A percentile compares a stretch with the other conserved stretches of the same genome.
phyloP scores from a whole-genome alignment of 2,329 filamentous ascomycete genomes.

The Penicillium sp. region DNA sequence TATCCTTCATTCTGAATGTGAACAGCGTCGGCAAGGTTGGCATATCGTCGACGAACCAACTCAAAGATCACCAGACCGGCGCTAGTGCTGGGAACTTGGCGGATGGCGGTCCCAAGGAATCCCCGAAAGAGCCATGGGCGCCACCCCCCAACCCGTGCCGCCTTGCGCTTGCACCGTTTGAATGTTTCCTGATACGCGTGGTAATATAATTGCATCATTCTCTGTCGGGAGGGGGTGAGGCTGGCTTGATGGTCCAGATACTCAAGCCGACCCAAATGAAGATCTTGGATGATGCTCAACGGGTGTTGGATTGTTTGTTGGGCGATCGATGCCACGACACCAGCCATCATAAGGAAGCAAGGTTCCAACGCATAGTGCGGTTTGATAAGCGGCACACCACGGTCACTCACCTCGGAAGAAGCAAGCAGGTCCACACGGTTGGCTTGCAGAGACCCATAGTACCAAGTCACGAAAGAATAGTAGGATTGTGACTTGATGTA shows the following conservation, averaged over 20 bases:
- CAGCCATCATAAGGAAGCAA: slow-evolving; percentile 61
- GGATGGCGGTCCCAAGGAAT: slow-evolving; percentile 58
- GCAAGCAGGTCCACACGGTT: slow-evolving; percentile 31
- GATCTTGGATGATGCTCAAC: slow-evolving; percentile 58
- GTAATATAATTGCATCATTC: slow-evolving; percentile 58
- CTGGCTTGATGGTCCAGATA: slow-evolving; percentile 58
- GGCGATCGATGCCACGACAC: slow-evolving; percentile 58
- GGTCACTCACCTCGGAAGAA: slow-evolving; percentile 27
- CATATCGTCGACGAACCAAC: slow-evolving; percentile 62
- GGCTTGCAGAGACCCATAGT: slow-evolving; percentile 51
- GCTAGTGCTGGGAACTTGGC: slow-evolving; percentile 64
- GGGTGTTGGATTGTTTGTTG: slow-evolving; percentile 63
- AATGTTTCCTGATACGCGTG: slow-evolving; percentile 63
- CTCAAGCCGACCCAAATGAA: slow-evolving; percentile 62
- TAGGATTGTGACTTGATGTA: slow-evolving; percentile 64
- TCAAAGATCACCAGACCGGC: slow-evolving; percentile 67
- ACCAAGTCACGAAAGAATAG: slow-evolving; percentile 61
- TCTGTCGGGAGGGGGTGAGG: slow-evolving; percentile 40
- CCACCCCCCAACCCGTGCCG: slow-evolving; percentile 56
- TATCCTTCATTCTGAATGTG: slow-evolving; percentile 62
- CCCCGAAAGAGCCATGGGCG: slow-evolving; percentile 58
- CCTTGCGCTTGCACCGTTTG: slow-evolving; percentile 54
- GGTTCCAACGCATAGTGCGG: slow-evolving; percentile 67
- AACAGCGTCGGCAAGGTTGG: slow-evolving; percentile 53
- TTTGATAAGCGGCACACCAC: slow-evolving; percentile 51